A percentile compares a stretch with the other conserved stretches of the same genome.
phyloP scores from a whole-genome alignment of 208 protist genomes.

The Novymonas esmeraldas region DNA sequence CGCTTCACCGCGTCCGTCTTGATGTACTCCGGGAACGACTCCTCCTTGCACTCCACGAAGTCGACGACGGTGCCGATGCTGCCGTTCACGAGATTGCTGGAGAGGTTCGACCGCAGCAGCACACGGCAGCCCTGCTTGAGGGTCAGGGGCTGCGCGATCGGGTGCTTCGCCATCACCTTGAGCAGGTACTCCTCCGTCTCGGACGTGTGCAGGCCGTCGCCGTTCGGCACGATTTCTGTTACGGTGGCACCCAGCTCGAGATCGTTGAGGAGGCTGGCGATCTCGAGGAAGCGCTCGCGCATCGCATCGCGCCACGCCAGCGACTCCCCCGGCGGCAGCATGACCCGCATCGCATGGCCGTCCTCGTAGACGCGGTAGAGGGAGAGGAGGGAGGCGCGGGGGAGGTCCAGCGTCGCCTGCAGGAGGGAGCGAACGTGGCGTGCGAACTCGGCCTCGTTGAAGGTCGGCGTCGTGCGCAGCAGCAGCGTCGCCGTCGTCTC shows the following conservation, averaged over 20 bases:
- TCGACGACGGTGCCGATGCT: conserved; percentile 89
- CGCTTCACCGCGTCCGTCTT: conserved; percentile 57
- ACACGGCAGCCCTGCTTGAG: conserved; percentile 90
- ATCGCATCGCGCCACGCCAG: conserved; percentile 83
- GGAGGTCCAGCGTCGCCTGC: conserved; percentile 80
- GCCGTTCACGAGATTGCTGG: conserved; percentile 82
- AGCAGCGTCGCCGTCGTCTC: conserved; percentile 82
- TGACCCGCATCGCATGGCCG: conserved; percentile 86
- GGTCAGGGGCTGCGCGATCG: conserved; percentile 81
- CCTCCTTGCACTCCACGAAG: conserved; percentile 73
- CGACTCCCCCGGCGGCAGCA: conserved; percentile 78
- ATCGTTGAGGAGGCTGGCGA: conserved; percentile 78
- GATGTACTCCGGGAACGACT: conserved; percentile 75
- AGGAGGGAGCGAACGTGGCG: conserved; percentile 76
- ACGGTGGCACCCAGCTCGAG: conserved; percentile 75
- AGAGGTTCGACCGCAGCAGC: conserved; percentile 80
- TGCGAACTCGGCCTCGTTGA: conserved; percentile 71
- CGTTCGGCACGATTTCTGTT: conserved; percentile 79
- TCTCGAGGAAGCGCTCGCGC: conserved; percentile 79
- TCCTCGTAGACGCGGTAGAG: conserved; percentile 87
- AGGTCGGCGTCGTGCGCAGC: conserved; percentile 73
- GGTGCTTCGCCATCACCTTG: conserved; percentile 79
- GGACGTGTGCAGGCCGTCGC: conserved; percentile 81
- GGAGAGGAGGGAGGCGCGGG: conserved; percentile 72
- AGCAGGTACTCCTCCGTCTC: conserved; percentile 82